Evolutionary conservation across 2,329 filamentous ascomycete species (phyloP).

Genomic region (Fusarium sp.): DNA sequence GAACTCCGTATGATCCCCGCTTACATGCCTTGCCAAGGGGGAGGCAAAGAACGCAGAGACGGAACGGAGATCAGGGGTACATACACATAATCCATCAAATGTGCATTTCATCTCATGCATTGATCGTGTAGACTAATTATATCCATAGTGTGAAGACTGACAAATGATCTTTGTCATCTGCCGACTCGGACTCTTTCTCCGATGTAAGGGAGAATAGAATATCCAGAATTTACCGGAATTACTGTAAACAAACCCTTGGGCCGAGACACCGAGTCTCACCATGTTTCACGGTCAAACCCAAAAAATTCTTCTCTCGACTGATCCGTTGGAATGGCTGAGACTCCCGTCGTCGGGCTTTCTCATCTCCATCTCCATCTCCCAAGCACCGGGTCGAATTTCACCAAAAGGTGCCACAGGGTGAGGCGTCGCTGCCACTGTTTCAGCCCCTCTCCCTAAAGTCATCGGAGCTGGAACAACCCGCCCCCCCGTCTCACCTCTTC

Average conservation of each 20-base stretch:
- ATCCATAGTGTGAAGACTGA: neutral
- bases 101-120: neutral
- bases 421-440: neutral
- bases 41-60: neutral
- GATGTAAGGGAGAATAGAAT: neutral
- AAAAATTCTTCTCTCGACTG: neutral
- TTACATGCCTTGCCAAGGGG: neutral
- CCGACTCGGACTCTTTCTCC: neutral
- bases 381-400: neutral
- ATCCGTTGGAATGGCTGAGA: neutral
- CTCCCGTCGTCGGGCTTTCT: neutral
- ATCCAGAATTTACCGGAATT: neutral
- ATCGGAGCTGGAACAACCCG: neutral
- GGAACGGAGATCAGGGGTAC: neutral
- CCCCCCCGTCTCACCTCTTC: neutral
- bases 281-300: neutral
- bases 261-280: neutral
- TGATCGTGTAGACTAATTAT: neutral
- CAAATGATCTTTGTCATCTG: conserved; percentile 1
- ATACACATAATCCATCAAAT: neutral
- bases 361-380: neutral
- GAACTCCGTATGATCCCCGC: neutral
- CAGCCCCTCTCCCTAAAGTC: neutral
- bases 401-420: neutral
- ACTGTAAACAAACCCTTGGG: neutral